Evolutionary conservation across 2,329 filamentous ascomycete species (phyloP), one percentile per base, ranked within the genome.

Genomic region (Pochonia chlamydosporia): DNA sequence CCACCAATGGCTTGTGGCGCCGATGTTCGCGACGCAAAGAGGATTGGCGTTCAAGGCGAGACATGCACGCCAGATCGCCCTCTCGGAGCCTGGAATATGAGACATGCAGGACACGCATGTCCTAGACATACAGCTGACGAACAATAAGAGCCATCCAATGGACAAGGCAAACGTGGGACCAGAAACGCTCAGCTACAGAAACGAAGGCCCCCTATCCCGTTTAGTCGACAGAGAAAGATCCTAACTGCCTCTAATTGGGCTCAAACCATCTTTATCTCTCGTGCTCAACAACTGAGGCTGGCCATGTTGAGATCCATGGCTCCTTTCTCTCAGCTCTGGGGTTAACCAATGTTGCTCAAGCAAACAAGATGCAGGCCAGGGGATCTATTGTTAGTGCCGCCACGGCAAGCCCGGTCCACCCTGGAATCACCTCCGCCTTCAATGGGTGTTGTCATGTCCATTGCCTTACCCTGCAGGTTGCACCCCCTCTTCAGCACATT

Each of bases 51-150:
- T 24, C 4, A 35, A 54, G 49, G 47, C 55, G 51, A 58, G 52
- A 57, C 56, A 56, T 48, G 47, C 50, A 51, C 40, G 36, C 37
- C 47, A 59, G 57, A 64, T 63, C 51, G 60, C 40, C 63, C 66
- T 66, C 55, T 67, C 59, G 60, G 47, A 64, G 59, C 50, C 49
- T 42, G 52, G 44, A 43, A 52, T 62, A 57, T 63, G 57, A 69
- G 66, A 70, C 66, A 68, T 61, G 56, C 53, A 54, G 53, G 36
- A 51, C 50, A 55, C 57, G 60, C 56, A 63, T 61, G 60, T 63
- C 62, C 52, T 1, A 56, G 65, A 67, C 63, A 63, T 59, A 55
- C 59, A 63, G 56, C 52, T 52, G 43, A 48, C 43, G 47, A 55
- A 57, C 55, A 52, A 56, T 50, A 43, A 53, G 49, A 20, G n/a